Base-by-base conservation (phyloP, 352 stramenopile species). In the Phytophthora ohioensis region DNA sequence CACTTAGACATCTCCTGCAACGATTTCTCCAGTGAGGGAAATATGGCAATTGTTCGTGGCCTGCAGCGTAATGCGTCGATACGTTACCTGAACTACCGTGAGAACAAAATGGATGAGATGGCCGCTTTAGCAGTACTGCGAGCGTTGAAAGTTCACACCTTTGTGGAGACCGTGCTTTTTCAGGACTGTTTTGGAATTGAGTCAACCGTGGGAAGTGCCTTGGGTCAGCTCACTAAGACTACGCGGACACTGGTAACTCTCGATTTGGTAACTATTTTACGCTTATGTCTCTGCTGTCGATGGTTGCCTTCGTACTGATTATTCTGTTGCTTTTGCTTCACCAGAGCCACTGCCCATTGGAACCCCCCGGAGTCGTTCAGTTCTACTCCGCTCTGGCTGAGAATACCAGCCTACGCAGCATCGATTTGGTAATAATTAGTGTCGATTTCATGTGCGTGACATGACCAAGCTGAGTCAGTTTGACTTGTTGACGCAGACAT, bases 311-410 rank as follows among this genome's bases (percentile, higher is more conserved):
- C 57, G 42, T 4, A 2, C 46, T 35, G 43, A n/a, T 51, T 10
- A 30, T 38, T 35, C 17, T 64, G 10, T 5, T 62, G 8, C 15
- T 42, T 41, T 9, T 39, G 27, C 72, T 39, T 51, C 6, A 10
- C 27, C 46, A 92, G 87, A 92, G 85, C 58, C 80, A 91, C 43
- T 91, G 87, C 51, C n/a, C 49, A 0, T 57, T 94, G 13, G 83
- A 94, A 13, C 75, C 77, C 11, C 83, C 85, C 15, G 87, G 80
- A 0, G 73, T 90, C 12, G 72, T 90, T 3, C 80, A 88, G 5
- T 78, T 94, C 4, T 92, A 90, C 47, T 64, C 82, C 6, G 71
- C 87, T 15, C 60, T 94, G 1, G 74, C 71, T 36, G 71, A 80
- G 32, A 91, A 88, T 48, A 43, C 27, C 3, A 90, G 76, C 32